Percentiles rank a stretch among this genome's conserved stretches.
Evolutionary conservation across 176 grass and related monocot genomes (phyloP).

Genomic region (Luzula sylvatica): DNA sequence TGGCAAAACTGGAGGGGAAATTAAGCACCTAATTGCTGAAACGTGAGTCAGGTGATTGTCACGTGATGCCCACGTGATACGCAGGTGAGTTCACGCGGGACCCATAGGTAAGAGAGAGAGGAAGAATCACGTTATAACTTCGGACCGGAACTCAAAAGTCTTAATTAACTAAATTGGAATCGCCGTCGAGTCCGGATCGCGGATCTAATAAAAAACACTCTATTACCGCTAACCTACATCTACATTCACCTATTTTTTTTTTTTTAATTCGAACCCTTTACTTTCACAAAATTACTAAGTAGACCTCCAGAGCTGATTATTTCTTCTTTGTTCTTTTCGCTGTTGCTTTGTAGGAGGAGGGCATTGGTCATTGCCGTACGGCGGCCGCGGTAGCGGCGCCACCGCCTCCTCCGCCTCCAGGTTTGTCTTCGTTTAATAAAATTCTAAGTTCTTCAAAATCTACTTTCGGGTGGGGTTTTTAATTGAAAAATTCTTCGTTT

Average conservation of each 20-base stretch:
- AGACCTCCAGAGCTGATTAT: conserved; percentile 5
- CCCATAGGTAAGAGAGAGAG: neutral
- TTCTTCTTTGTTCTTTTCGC: neutral
- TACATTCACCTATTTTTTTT: conserved; percentile 9
- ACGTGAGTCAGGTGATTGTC: conserved; percentile 2
- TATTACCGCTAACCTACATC: too few relatives aligned
- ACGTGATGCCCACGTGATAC: conserved; percentile 14
- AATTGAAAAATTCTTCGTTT: neutral
- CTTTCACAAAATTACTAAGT: conserved; percentile 15
- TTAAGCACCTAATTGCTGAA: neutral
- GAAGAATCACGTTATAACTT: neutral
- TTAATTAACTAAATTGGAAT: conserved; percentile 9
- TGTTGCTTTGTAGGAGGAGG: conserved; percentile 33
- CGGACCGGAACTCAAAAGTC: neutral
- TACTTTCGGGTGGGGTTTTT: neutral
- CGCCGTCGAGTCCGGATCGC: neutral
- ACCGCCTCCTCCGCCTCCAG: conserved; percentile 25
- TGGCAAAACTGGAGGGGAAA: too few relatives aligned
- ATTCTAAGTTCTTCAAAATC: neutral
- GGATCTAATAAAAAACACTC: too few relatives aligned
- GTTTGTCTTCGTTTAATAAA: neutral
- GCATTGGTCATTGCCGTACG: conserved; percentile 55
- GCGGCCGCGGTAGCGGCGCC: conserved; percentile 36
- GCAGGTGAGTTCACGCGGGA: conserved; percentile 16
- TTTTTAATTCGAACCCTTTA: conserved; percentile 1